These are phyloP conservation scores for Trichophyton mentagrophytes DNA, from an alignment of 2,329 filamentous ascomycete genomes.

Conservation along the genomic window DNA sequence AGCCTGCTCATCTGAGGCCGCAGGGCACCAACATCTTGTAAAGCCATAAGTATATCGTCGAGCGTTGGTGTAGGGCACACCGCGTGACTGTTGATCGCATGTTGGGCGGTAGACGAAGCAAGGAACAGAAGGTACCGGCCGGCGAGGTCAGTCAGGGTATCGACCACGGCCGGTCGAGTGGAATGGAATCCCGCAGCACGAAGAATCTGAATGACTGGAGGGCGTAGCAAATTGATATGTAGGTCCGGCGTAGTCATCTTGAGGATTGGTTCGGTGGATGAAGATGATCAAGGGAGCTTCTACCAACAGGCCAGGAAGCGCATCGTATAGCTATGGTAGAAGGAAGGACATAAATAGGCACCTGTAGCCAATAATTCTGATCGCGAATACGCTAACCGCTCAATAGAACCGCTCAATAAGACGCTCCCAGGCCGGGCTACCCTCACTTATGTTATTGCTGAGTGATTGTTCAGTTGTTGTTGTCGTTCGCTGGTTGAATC, in stretches of 20 bases:
- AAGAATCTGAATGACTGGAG: slow-evolving; percentile 78
- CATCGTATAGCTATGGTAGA: neutral
- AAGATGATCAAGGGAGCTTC: neutral
- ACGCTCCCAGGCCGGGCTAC: neutral
- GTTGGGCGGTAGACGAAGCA: slow-evolving; percentile 56
- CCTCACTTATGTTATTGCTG: neutral
- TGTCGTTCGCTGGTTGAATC: neutral
- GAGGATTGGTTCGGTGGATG: neutral
- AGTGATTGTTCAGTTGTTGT: no score
- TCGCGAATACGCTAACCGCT: neutral
- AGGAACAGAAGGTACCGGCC: slow-evolving; percentile 67
- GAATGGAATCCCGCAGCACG: slow-evolving; percentile 82
- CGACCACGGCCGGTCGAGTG: slow-evolving; percentile 67
- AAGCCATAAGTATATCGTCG: slow-evolving; percentile 70
- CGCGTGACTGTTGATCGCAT: slow-evolving; percentile 56
- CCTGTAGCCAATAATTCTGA: neutral
- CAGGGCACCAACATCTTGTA: slow-evolving; percentile 68
- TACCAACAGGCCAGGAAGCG: neutral
- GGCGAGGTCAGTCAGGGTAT: slow-evolving; percentile 76
- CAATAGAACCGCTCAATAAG: neutral
- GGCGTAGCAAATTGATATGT: slow-evolving; percentile 69
- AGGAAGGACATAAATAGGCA: neutral
- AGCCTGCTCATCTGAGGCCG: slow-evolving; percentile 52
- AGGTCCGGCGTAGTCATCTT: slow-evolving; percentile 31
- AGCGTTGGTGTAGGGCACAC: slow-evolving; percentile 52